Evolutionary conservation across 2,329 filamentous ascomycete genomes (phyloP), one percentile per base, ranked within the genome.

Genomic region (Penicillium sp.): DNA sequence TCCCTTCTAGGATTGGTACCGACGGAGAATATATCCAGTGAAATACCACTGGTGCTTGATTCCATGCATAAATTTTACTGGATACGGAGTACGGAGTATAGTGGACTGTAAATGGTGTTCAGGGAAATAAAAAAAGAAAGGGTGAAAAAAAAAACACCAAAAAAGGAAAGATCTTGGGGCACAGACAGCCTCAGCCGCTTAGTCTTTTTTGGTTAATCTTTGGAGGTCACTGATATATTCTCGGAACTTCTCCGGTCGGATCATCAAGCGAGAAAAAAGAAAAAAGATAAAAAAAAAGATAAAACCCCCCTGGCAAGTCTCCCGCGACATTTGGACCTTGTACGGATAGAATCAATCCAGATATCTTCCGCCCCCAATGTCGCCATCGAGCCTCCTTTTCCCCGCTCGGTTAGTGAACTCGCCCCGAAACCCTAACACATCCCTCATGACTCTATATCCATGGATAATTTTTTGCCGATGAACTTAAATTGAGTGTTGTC

Each of bases 1-100:
- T 15, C 48, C 54, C 16, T 11, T 47, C 27, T 21, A 27, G 46
- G 39, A 23, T 27, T 50, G n/a, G 39, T 50, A 23, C 29, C 45
- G 29, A 34, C 53, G 59, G 57, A 61, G 46, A 57, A 61, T 50
- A 41, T 51, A 38, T 59, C 57, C 59, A 16, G 23, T 4, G 2
- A 40, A 38, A 61, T 29, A 11, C 21, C 25, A 29, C n/a, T 45
- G 38, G 29, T 16, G 7, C 15, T 8, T 29, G 11, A 15, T n/a
- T n/a, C 16, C 25, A 44, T 27, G 41, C 16, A 9, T 41, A 10
- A 39, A 21, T 41, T 25, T 43, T 43, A 25, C 21, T 25, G 40
- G 40, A 9, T 38, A 38, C 7, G 3, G 34, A 36, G 15, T 36
- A 33, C 13, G 11, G 19, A 21, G 11, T 19, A 25, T 4, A 27